Base-by-base conservation (phyloP, 306 rosid species). In the Glycyrrhiza uralensis region DNA sequence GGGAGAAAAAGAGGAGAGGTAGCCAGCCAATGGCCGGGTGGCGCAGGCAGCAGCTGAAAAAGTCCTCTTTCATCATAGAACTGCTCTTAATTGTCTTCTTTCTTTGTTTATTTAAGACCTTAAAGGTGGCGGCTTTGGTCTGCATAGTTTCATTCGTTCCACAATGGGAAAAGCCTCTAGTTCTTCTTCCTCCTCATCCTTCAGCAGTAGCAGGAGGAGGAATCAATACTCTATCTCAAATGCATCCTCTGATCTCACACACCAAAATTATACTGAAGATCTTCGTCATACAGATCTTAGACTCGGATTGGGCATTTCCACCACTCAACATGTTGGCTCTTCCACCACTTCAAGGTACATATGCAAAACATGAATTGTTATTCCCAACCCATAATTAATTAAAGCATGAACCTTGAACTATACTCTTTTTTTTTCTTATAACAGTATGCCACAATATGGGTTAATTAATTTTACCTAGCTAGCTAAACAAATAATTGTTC, bases 261-360 rank as follows among this genome's bases (percentile, higher is more conserved):
- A 56, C 38, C 79, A 50, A 7, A 61, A 72, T n/a, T 9, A 52
- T n/a, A n/a, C 66, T n/a, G 2, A 19, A 46, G 72, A 76, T 30
- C 87, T 82, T 77, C 79, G 56, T 57, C 79, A 60, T 57, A 84
- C 92, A 18, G 96, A 89, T 77, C 90, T 89, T 44, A 79, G 83
- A 44, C 96, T 87, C 39, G 96, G 96, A 11, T 79, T 85, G 0
- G 57, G 85, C 90, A 56, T 86, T 71, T 76, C 86, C 1, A 14
- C 90, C 14, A 72, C 92, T 55, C 84, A 71, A 62, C 79, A 32
- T 83, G 39, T 55, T 59, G 71, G 41, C 68, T 44, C 84, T 76
- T 75, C 85, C 15, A 32, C 85, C 15, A 32, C 30, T 39, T 81
- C 85, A 76, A 77, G 90, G 88, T 87, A 45, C 20, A 17, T 56